Percentiles rank a stretch among this genome's conserved stretches.
phyloP scores from a whole-genome alignment of 2,329 filamentous ascomycete species.

The Trichoderma arundinaceum region DNA sequence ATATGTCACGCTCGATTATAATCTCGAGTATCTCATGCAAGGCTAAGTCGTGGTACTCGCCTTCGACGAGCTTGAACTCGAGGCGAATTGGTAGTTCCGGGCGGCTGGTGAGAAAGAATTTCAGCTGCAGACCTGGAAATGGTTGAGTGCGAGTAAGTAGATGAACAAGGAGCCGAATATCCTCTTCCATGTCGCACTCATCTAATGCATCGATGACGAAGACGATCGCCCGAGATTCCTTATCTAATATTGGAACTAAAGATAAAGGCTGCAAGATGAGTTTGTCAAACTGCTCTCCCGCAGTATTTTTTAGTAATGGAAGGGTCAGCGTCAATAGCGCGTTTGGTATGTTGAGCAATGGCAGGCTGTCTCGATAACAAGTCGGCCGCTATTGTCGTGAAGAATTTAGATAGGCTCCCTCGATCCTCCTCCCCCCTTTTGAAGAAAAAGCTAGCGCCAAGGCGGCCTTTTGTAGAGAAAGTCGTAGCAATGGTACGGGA shows the following conservation, averaged over 20 bases:
- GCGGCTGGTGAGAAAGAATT: slow-evolving; percentile 50
- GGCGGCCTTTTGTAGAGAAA: neutral
- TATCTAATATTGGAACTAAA: neutral
- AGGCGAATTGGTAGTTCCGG: slow-evolving; percentile 48
- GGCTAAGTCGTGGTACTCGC: no score
- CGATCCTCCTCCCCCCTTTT: neutral
- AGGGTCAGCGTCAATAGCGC: neutral
- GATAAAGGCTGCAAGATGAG: neutral
- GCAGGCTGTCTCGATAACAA: neutral
- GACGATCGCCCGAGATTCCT: neutral
- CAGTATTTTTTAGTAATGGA: neutral
- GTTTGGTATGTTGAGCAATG: neutral
- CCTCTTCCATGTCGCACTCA: neutral
- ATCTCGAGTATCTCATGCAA: no score
- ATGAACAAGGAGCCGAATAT: neutral
- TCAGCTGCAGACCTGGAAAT: slow-evolving; percentile 31
- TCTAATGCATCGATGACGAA: neutral
- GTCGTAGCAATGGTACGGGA: neutral
- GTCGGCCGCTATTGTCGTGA: neutral
- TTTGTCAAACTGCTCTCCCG: neutral
- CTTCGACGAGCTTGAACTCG: slow-evolving; percentile 39
- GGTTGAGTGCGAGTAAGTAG: neutral
- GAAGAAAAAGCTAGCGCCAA: neutral
- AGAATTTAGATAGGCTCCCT: neutral
- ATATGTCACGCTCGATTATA: neutral